Base-by-base conservation (phyloP, 2,329 filamentous ascomycete genomes). In the Coniochaeta sp. region DNA sequence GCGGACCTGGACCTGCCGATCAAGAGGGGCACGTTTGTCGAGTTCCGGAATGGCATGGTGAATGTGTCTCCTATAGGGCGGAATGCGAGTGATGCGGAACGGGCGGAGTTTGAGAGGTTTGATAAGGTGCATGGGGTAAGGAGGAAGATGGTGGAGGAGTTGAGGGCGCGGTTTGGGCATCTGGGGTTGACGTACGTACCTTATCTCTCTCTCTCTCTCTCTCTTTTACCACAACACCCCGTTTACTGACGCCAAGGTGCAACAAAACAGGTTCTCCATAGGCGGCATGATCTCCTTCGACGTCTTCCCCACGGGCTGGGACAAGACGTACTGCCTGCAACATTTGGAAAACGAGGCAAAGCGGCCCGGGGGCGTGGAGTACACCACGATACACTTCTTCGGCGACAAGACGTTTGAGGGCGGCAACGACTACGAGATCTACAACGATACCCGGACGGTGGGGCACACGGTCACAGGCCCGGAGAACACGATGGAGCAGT, bases 271-370 rank as follows among this genome's bases (percentile, higher is more conserved):
- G 38, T 96, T 87, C 77, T 92, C 90, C 57, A 95, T 99, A 63
- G 94, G 94, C 61, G 94, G 94, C 50, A 90, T 96, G 67, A 96
- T 99, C 71, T 96, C 91, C 54, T 99, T 99, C 70, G 94, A 99
- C 67, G 88, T 97, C 63, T 99, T 99, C 80, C 94, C 94, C 57
- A 82, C 77, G 2, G 94, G 94, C 65, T 99, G 94, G 94, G 94
- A 99, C 75, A 99, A 97, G 84, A 96, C 89, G 9, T 99, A 96
- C 79, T 96, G 91, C 75, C 78, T 97, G 60, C 77, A 82, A 61
- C 91, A 96, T 71, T 76, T 97, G 56, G 89, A 94, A 73, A 79
- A 79, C 57, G 91, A 96, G 69, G 85, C 86, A 57, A 74, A 79
- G 72, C 77, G 79, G 67, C 76, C 79, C 35, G 85, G 82, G 63